These are phyloP conservation scores for Lactarius vividus DNA, from an alignment of 768 basidiomycete species.

Conservation along the genomic window DNA sequence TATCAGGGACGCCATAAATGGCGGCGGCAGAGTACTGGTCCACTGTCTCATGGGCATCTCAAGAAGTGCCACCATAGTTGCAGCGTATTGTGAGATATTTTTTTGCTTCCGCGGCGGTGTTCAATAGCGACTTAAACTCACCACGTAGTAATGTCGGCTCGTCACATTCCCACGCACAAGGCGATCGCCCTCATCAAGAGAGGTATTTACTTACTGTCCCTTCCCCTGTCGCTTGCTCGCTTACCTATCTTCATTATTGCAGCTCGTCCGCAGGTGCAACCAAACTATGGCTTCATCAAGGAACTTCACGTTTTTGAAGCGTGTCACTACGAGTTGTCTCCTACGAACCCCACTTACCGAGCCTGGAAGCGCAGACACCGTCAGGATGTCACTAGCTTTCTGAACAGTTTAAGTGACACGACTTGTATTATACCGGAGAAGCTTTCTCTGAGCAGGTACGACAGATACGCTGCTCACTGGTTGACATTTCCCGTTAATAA, in stretches of 20 bases:
- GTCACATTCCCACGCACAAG: conserved; percentile 17
- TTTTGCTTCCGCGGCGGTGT: neutral
- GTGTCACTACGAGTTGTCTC: conserved; percentile 47
- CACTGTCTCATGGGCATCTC: conserved; percentile 77
- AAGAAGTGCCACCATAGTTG: conserved; percentile 67
- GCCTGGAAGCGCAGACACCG: conserved; percentile 57
- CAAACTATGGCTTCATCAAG: conserved; percentile 52
- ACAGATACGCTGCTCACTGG: neutral
- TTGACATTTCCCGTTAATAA: conserved; percentile 7
- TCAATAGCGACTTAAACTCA: neutral
- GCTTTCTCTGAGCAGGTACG: conserved; percentile 51
- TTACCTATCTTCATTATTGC: conserved; percentile 12
- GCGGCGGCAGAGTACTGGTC: conserved; percentile 58
- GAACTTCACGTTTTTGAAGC: conserved; percentile 55
- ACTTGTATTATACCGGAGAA: conserved; percentile 49
- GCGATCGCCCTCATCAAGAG: conserved; percentile 35
- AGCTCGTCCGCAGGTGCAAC: conserved; percentile 41
- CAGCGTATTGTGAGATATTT: conserved; percentile 63
- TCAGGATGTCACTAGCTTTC: conserved; percentile 51
- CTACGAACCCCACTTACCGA: conserved; percentile 45
- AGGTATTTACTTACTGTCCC: conserved; percentile 32
- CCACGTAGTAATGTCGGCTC: conserved; percentile 26
- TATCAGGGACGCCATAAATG: conserved; percentile 54
- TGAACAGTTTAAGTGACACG: conserved; percentile 52
- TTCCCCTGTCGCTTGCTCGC: conserved; percentile 18